Conservation (phyloP, 805 yeast species). For the Schizosaccharomyces lindneri region DNA sequence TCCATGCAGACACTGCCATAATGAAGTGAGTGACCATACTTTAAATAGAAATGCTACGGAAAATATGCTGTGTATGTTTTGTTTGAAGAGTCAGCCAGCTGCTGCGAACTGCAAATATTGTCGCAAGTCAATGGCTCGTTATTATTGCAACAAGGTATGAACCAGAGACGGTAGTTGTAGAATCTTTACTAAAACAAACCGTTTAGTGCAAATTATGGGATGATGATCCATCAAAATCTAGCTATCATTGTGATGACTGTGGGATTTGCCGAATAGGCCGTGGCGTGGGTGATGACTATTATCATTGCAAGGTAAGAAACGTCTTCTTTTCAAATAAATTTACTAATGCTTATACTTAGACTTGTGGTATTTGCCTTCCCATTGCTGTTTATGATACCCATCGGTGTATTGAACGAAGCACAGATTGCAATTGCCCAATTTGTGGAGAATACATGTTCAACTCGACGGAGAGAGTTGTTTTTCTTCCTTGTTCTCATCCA, state of each 20-base stretch:
- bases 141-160: constrained; percentile 32
- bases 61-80: constrained; percentile 59
- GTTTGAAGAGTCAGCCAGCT: constrained; percentile 54
- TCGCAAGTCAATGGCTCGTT: constrained; percentile 38
- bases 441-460: constrained; percentile 81
- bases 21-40: constrained; percentile 35
- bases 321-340: neutral
- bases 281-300: constrained; percentile 70
- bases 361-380: constrained; percentile 70
- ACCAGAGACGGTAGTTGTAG: neutral
- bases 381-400: constrained; percentile 56
- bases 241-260: constrained; percentile 79
- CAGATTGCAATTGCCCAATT: constrained; percentile 79
- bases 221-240: constrained; percentile 46
- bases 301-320: constrained; percentile 38
- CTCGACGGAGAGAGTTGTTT: constrained; percentile 57
- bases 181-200: neutral
- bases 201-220: constrained; percentile 50
- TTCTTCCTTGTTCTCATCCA: constrained; percentile 86
- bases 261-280: constrained; percentile 80
- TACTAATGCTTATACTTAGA: constrained; percentile 9
- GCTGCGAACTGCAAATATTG: constrained; percentile 45
- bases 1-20: constrained; percentile 66
- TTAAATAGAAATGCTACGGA: constrained; percentile 33
- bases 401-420: constrained; percentile 62